phyloP scores from a whole-genome alignment of 2,329 filamentous ascomycete species.

The Calonectria hongkongensis region DNA sequence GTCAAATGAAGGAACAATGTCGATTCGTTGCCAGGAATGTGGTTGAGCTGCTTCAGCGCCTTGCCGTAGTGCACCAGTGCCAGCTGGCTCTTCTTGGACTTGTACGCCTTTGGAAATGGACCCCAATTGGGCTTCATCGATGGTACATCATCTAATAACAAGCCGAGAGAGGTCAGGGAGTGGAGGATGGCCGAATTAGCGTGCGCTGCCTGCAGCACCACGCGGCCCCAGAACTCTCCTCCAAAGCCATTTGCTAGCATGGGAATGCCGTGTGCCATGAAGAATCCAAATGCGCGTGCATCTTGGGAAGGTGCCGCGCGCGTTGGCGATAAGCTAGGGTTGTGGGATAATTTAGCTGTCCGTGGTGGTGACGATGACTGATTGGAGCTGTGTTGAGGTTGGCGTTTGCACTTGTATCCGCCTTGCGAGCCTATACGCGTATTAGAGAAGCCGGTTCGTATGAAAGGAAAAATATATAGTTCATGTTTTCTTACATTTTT shows the following conservation, averaged over 20 bases:
- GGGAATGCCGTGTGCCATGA: not conserved
- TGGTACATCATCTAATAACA: not conserved
- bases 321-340: not conserved
- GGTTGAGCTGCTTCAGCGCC: constrained; percentile 1
- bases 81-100: constrained; percentile 1
- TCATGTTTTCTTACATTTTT: not conserved
- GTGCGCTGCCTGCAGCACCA: constrained; percentile 8
- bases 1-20: not conserved
- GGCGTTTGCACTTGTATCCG: not conserved
- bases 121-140: constrained; percentile 13
- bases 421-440: not conserved
- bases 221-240: constrained; percentile 15
- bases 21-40: not conserved
- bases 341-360: not conserved
- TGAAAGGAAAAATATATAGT: not conserved
- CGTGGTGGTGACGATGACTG: not conserved
- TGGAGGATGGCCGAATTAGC: not conserved
- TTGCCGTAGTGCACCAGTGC: constrained; percentile 4
- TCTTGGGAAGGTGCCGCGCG: not conserved
- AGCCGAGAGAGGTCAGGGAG: not conserved
- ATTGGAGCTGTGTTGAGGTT: not conserved
- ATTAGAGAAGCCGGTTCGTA: not conserved
- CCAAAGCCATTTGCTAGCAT: constrained; percentile 12
- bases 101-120: not conserved
- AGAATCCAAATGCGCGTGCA: not conserved